These are phyloP conservation scores for Isoetes taiwanensis DNA, from an alignment of 75 land plant genomes.

Conservation along the genomic window DNA sequence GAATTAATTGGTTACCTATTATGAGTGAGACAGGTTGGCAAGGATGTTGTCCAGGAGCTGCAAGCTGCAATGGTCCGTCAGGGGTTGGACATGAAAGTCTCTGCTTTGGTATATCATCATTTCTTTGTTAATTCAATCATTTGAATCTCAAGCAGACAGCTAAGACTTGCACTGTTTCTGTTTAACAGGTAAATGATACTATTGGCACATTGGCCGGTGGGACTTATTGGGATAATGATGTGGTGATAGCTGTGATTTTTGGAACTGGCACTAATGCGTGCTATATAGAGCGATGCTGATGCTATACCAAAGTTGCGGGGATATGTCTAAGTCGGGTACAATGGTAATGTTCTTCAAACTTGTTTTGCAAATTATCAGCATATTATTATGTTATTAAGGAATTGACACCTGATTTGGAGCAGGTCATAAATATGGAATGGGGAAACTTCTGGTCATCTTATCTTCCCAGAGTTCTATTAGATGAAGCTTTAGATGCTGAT, in stretches of 20 bases:
- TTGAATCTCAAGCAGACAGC: neutral
- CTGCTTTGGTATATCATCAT: slow-evolving; percentile 48
- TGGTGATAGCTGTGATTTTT: no score
- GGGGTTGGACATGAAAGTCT: slow-evolving; percentile 67
- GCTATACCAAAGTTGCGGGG: no score
- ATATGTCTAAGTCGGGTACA: no score
- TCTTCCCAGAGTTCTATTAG: slow-evolving; percentile 27
- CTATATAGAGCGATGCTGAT: no score
- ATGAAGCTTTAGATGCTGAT: slow-evolving; percentile 29
- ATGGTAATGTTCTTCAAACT: no score
- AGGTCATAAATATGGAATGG: slow-evolving; percentile 45
- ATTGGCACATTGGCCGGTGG: slow-evolving; percentile 8
- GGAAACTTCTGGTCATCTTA: slow-evolving; percentile 35
- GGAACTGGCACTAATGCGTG: no score
- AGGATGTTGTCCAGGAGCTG: slow-evolving; percentile 56
- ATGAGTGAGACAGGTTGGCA: slow-evolving; percentile 69
- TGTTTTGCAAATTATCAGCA: no score
- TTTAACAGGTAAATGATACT: slow-evolving; percentile 13
- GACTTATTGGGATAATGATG: no score
- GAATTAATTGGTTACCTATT: no score
- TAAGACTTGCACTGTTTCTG: no score
- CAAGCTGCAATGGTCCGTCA: slow-evolving; percentile 48
- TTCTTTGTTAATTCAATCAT: neutral
- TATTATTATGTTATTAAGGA: no score
- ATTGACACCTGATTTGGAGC: neutral